Evolutionary conservation across 1,284 basidiomycete species (phyloP), one percentile per base, ranked within the genome.

Genomic region (Moniliella sp.): DNA sequence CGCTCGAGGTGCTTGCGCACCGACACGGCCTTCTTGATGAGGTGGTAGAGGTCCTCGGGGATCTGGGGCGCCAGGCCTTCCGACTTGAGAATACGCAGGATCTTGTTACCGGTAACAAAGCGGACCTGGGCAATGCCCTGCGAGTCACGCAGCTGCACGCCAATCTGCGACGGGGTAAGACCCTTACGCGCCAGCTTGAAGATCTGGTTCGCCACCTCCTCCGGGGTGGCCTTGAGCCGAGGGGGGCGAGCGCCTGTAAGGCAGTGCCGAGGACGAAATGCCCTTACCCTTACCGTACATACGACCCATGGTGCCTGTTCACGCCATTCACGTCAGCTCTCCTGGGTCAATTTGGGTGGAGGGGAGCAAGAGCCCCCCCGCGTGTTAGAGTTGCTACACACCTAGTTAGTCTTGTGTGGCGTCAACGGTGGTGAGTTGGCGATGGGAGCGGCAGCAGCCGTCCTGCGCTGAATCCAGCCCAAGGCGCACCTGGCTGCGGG

Each of bases 21-120:
- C 51, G 80, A 72, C 63, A 94, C 86, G 64, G 88, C 88, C 76
- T 94, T 94, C 77, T 94, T 94, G 73, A 94, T 78, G 65, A 93
- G 76, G 74, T 84, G 78, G 78, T 83, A 93, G 43, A 94, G 77
- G 73, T 94, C 88, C 75, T 97, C 88, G 57, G 88, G 88, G 69
- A 94, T 83, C 67, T 76, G 73, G 61, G 86, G 86, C 64, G 78
- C 86, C 67, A 94, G 79, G 67, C 82, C 82, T 61, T 83, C 73
- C 48, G 78, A 74, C 71, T 93, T 94, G 65, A 94, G 72, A 69
- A 94, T 84, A 71, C 88, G 76, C 56, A 94, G 76, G 61, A 97
- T 88, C 74, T 94, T 94, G 79, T 91, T 93, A 63, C 86, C 88
- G 42, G 88, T 94, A 61, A 94, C 78, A 66, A 81, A 83, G 60